Percentiles rank a stretch among this genome's conserved stretches.
phyloP scores from a whole-genome alignment of 345 rosid species.

The Ailanthus altissimus region DNA sequence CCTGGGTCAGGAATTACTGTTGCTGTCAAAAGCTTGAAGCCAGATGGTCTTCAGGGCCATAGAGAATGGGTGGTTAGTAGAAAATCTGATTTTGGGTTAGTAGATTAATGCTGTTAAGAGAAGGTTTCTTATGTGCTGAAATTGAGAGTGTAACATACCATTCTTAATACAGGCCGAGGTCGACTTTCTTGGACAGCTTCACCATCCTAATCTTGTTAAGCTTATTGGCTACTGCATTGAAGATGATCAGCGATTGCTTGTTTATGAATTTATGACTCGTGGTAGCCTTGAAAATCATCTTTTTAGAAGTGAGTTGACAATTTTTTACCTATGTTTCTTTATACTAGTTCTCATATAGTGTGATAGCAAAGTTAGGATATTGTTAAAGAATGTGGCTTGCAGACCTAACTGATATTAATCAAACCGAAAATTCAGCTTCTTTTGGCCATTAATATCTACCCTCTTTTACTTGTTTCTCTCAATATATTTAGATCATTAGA shows the following conservation, averaged over 20 bases:
- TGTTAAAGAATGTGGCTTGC: background rate
- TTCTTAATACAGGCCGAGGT: slow-evolving; percentile 81
- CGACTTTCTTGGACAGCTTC: slow-evolving; percentile 87
- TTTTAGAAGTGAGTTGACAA: slow-evolving; percentile 73
- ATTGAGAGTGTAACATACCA: slow-evolving; percentile 21
- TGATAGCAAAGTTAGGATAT: background rate
- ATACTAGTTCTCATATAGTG: background rate
- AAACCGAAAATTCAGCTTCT: background rate
- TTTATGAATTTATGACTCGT: slow-evolving; percentile 92
- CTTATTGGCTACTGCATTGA: slow-evolving; percentile 90
- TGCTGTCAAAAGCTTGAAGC: slow-evolving; percentile 85
- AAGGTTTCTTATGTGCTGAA: slow-evolving; percentile 20
- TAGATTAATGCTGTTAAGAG: slow-evolving; percentile 32
- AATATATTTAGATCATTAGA: background rate
- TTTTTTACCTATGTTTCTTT: background rate
- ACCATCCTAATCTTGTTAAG: slow-evolving; percentile 90
- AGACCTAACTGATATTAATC: background rate
- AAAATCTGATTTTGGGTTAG: slow-evolving; percentile 47
- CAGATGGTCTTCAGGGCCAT: slow-evolving; percentile 90
- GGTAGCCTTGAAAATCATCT: slow-evolving; percentile 99
- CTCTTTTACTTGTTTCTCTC: background rate
- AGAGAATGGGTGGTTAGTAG: slow-evolving; percentile 87
- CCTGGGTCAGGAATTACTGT: slow-evolving; percentile 85
- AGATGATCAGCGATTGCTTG: slow-evolving; percentile 92
- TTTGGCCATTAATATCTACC: background rate